A percentile compares a stretch with the other conserved stretches of the same genome.
Conservation (phyloP, 192 early-diverging fungal species). For the Coemansia sp. region DNA sequence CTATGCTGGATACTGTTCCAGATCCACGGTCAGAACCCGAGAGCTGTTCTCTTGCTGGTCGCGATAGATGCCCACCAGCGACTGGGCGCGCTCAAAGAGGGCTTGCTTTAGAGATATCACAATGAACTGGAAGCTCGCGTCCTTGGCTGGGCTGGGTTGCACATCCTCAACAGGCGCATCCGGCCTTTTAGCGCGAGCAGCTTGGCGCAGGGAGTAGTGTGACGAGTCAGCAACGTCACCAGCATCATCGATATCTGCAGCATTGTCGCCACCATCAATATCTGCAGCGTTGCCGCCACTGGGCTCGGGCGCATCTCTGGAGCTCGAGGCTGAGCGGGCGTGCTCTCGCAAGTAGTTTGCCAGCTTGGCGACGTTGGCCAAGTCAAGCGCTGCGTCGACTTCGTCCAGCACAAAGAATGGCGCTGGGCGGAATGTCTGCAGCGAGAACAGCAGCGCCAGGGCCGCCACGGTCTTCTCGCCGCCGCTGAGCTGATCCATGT, state of each 20-base stretch:
- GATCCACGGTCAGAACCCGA: conserved; percentile 74
- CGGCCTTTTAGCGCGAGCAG: conserved; percentile 26
- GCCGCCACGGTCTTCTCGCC: conserved; percentile 99
- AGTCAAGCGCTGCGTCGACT: conserved; percentile 97
- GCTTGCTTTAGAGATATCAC: conserved; percentile 96
- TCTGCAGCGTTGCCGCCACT: conserved; percentile 8
- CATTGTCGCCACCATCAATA: conserved; percentile 5
- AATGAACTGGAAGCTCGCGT: conserved; percentile 85
- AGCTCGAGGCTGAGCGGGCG: conserved; percentile 22
- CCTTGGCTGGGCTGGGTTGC: conserved; percentile 7
- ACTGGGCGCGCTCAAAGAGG: conserved; percentile 90
- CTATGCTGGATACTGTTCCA: conserved; percentile 50
- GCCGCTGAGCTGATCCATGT: conserved; percentile 98
- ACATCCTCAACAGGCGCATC: background rate
- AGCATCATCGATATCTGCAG: background rate
- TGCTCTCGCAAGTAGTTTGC: conserved; percentile 86
- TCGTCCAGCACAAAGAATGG: conserved; percentile 99
- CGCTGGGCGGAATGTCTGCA: conserved; percentile 91
- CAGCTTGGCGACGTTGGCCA: conserved; percentile 92
- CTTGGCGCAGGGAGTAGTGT: conserved; percentile 41
- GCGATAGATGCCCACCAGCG: conserved; percentile 94
- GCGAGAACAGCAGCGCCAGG: conserved; percentile 93
- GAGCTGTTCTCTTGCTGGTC: conserved; percentile 85
- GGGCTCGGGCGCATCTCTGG: conserved; percentile 1
- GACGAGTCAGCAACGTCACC: conserved; percentile 7